A percentile compares a stretch with the other conserved stretches of the same genome.
Evolutionary conservation across 257 asterid species (phyloP).

Genomic region (Mitragyna speciosa): DNA sequence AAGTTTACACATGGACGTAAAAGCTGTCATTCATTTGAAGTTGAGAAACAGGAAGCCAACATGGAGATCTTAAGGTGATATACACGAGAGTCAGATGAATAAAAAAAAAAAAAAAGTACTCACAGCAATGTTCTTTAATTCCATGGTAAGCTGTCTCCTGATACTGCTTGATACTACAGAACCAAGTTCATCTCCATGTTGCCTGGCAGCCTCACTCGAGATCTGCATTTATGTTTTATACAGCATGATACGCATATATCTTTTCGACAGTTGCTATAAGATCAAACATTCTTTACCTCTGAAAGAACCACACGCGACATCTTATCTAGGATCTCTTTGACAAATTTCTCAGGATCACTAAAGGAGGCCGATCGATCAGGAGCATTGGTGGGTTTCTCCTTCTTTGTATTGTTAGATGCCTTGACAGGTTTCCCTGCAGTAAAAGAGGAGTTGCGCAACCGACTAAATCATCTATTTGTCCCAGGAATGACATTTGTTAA

Average conservation of each 20-base stretch:
- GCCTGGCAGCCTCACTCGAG: conserved; percentile 44
- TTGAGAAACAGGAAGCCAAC: background rate
- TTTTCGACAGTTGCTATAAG: background rate
- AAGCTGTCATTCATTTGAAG: background rate
- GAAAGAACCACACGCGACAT: conserved; percentile 49
- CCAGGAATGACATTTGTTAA: background rate
- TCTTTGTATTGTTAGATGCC: conserved; percentile 38
- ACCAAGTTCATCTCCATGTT: conserved; percentile 48
- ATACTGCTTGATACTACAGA: conserved; percentile 35
- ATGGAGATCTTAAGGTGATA: background rate
- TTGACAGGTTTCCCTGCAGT: conserved; percentile 43
- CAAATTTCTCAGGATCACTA: conserved; percentile 63
- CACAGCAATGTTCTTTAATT: conserved; percentile 63
- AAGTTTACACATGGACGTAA: background rate
- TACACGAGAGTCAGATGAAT: background rate
- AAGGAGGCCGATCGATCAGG: conserved; percentile 30
- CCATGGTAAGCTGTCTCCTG: conserved; percentile 50
- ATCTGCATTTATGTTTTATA: conserved; percentile 30
- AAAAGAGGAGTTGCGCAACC: background rate
- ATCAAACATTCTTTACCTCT: conserved; percentile 39
- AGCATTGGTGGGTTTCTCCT: conserved; percentile 41
- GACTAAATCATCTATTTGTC: background rate
- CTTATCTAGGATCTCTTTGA: conserved; percentile 68
- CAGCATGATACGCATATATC: background rate
- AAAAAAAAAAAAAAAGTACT: conserved; percentile 18